Percentiles rank a stretch among this genome's conserved stretches.
Evolutionary conservation across 106 monocot genomes (phyloP).

Genomic region (Dioscorea zingiberensis): DNA sequence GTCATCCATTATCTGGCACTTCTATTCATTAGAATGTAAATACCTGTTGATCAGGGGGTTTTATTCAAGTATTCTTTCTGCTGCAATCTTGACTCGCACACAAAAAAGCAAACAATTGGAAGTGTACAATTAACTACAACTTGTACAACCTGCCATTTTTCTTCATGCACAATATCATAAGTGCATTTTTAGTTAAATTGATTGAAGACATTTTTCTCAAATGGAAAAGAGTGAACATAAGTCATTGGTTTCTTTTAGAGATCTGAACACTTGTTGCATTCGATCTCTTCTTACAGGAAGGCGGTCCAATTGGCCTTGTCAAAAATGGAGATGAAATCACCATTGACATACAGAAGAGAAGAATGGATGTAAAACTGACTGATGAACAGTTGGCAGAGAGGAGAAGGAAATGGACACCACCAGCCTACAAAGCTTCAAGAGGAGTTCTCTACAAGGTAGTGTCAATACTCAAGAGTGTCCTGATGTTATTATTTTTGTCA

Average conservation of each 20-base stretch:
- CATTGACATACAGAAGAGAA: conserved; percentile 67
- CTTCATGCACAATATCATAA: too few species aligned
- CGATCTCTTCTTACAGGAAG: conserved; percentile 45
- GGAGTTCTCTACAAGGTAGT: conserved; percentile 90
- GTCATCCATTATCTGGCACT: not conserved
- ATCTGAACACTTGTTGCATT: not conserved
- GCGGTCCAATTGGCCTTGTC: conserved; percentile 92
- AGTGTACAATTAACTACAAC: too few species aligned
- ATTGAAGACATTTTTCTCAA: not conserved
- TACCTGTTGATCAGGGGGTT: too few species aligned
- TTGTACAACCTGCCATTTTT: too few species aligned
- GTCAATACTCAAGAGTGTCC: not conserved
- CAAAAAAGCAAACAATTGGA: too few species aligned
- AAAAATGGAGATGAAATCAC: conserved; percentile 84
- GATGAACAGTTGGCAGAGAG: conserved; percentile 71
- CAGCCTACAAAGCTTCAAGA: conserved; percentile 55
- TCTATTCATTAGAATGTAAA: too few species aligned
- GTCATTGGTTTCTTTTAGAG: not conserved
- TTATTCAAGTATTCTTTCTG: too few species aligned
- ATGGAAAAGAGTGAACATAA: not conserved
- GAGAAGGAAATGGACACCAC: conserved; percentile 61
- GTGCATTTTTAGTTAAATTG: not conserved
- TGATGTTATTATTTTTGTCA: not conserved
- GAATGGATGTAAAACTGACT: conserved; percentile 71
- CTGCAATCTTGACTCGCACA: too few species aligned